phyloP scores from a whole-genome alignment of 2,329 filamentous ascomycete species.

The Calonectria pteridis region DNA sequence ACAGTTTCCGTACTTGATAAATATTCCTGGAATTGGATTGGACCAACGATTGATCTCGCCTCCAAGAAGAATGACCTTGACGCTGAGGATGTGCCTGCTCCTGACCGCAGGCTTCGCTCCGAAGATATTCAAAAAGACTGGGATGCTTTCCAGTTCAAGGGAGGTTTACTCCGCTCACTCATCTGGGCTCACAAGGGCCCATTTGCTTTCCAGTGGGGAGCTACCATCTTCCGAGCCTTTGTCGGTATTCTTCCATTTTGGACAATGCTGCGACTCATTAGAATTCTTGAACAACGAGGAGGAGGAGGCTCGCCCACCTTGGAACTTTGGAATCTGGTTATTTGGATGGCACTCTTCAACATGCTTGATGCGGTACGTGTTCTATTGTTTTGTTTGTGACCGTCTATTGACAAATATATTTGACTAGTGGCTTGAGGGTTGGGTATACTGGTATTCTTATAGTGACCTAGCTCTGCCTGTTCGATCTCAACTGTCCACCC shows the following conservation, averaged over 20 bases:
- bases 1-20: conserved; percentile 71
- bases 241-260: conserved; percentile 79
- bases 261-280: conserved; percentile 74
- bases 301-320: conserved; percentile 59
- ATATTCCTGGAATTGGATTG: conserved; percentile 76
- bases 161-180: conserved; percentile 71
- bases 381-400: background rate
- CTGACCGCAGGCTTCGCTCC: conserved; percentile 67
- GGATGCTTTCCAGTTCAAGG: conserved; percentile 59
- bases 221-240: conserved; percentile 67
- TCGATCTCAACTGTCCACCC: conserved; percentile 75
- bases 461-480: conserved; percentile 74
- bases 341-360: conserved; percentile 71
- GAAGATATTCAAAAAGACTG: conserved; percentile 64
- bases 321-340: conserved; percentile 76
- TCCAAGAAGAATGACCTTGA: conserved; percentile 71
- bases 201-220: conserved; percentile 69
- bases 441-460: conserved; percentile 76
- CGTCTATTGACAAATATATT: background rate
- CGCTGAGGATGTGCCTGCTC: conserved; percentile 71
- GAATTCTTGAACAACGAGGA: conserved; percentile 69
- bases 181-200: conserved; percentile 67
- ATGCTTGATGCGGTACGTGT: conserved; percentile 60
- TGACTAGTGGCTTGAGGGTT: conserved; percentile 70
- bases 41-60: conserved; percentile 66